Percentiles rank a stretch among this genome's conserved stretches.
phyloP scores from a whole-genome alignment of 306 rosid genomes.

The Prunus salicina region DNA sequence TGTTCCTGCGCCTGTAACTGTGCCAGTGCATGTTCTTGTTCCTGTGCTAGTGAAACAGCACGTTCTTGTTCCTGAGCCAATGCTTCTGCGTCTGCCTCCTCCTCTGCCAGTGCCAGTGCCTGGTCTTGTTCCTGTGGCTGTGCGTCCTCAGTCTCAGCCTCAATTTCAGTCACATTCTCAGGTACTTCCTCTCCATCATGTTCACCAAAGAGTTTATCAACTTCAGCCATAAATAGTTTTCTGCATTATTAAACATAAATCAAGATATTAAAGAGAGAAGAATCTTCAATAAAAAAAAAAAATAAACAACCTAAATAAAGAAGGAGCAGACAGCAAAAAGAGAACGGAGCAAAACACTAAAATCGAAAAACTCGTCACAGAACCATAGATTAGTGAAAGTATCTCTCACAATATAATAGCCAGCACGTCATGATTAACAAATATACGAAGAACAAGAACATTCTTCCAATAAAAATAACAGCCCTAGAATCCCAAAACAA shows the following conservation, averaged over 20 bases:
- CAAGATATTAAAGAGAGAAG: neutral
- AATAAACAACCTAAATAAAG: neutral
- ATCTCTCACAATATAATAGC: neutral
- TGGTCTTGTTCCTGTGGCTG: neutral
- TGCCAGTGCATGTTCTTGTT: neutral
- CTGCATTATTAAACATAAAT: constrained; percentile 19
- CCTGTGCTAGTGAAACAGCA: neutral
- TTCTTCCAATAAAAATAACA: neutral
- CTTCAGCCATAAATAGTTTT: constrained; percentile 56
- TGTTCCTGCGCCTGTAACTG: neutral
- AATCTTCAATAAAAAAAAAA: neutral
- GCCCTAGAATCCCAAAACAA: constrained; percentile 2
- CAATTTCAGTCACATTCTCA: constrained; percentile 21
- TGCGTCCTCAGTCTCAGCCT: neutral
- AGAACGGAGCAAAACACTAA: neutral
- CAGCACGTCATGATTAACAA: neutral
- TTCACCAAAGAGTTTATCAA: constrained; percentile 40
- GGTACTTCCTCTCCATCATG: constrained; percentile 28
- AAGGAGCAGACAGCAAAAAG: neutral
- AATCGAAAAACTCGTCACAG: neutral
- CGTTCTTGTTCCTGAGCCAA: neutral
- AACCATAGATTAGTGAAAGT: neutral
- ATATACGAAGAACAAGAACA: neutral
- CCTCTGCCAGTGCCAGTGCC: neutral
- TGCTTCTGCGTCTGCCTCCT: neutral